These are phyloP conservation scores for Cercospora nicotianae DNA, from an alignment of 2,329 filamentous ascomycete genomes.

Conservation along the genomic window DNA sequence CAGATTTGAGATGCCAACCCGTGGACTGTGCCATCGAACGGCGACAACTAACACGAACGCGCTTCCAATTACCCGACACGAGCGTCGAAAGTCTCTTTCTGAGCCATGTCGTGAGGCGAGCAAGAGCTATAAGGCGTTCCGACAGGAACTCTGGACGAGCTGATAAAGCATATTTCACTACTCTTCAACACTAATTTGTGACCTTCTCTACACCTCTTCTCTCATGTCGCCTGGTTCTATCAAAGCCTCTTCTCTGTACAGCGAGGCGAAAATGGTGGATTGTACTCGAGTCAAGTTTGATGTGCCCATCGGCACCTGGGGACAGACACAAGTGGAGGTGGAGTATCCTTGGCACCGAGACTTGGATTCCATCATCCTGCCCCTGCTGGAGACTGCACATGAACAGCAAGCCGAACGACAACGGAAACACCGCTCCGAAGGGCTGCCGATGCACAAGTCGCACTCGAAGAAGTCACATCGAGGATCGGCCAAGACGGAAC, in stretches of 20 bases:
- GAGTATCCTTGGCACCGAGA: conserved; percentile 23
- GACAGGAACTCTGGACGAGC: background rate
- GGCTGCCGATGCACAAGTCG: conserved; percentile 4
- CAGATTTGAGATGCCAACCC: background rate
- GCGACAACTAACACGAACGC: background rate
- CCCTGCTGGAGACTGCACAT: conserved; percentile 18
- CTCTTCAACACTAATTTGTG: background rate
- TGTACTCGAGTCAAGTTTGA: conserved; percentile 20
- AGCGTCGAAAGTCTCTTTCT: background rate
- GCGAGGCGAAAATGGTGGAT: conserved; percentile 12
- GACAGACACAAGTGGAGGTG: conserved; percentile 18
- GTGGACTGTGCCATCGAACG: background rate
- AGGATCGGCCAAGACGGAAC: background rate
- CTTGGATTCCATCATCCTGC: conserved; percentile 20
- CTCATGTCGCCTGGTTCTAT: conserved; percentile 10
- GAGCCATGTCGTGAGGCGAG: background rate
- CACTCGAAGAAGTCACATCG: conserved; percentile 6
- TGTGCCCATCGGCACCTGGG: conserved; percentile 21
- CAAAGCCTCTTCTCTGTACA: conserved; percentile 11
- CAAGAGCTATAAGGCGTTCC: conserved; percentile 1
- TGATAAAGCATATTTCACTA: background rate
- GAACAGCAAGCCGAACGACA: conserved; percentile 18
- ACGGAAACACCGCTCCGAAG: conserved; percentile 13
- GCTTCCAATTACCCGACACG: background rate
- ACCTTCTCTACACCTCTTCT: background rate